Conservation (phyloP, 2,329 filamentous ascomycete genomes). For the Hypoxylon sp. region DNA sequence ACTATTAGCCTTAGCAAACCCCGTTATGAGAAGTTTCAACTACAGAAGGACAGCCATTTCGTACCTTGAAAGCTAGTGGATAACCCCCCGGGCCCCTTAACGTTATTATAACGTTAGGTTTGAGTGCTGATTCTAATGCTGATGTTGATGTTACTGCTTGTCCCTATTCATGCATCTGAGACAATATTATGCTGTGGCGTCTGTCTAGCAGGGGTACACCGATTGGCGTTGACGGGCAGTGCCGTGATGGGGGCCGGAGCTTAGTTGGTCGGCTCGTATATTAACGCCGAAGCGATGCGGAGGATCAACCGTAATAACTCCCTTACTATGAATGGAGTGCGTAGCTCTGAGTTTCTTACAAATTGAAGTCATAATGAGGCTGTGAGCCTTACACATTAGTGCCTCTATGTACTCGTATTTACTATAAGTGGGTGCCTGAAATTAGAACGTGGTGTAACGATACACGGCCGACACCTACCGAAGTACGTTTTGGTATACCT, state of each 20-base stretch:
- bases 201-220: neutral
- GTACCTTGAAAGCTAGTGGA: no score
- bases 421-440: neutral
- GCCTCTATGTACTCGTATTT: neutral
- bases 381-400: neutral
- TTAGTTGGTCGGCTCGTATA: conserved; percentile 3
- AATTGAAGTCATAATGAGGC: neutral
- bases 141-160: neutral
- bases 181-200: neutral
- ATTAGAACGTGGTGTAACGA: neutral
- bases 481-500: neutral
- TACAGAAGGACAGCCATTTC: neutral
- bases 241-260: neutral
- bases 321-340: neutral
- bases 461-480: neutral
- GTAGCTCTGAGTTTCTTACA: neutral
- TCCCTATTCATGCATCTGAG: conserved; percentile 8
- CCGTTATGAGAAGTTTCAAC: neutral
- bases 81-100: neutral
- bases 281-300: neutral
- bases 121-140: neutral
- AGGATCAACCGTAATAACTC: neutral
- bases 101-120: neutral
- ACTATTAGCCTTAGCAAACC: neutral
- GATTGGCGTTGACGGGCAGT: neutral